phyloP scores from a whole-genome alignment of 805 yeast genomes.

The Pichia exigua region DNA sequence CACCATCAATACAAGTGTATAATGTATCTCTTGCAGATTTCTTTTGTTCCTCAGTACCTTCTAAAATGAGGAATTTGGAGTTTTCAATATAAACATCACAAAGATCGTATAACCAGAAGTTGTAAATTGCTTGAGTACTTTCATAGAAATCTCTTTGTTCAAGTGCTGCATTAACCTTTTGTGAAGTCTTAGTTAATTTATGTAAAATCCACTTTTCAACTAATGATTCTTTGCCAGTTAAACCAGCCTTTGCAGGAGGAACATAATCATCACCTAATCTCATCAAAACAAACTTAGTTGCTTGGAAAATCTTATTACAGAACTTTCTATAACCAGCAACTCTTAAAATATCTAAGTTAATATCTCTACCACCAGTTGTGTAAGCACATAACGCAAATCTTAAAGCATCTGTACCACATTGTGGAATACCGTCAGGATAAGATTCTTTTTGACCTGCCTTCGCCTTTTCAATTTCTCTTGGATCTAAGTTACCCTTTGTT shows the following conservation, averaged over 20 bases:
- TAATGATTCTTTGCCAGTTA: slow-evolving; percentile 75
- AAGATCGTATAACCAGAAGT: slow-evolving; percentile 88
- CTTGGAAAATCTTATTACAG: slow-evolving; percentile 99
- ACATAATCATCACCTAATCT: slow-evolving; percentile 81
- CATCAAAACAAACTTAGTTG: slow-evolving; percentile 92
- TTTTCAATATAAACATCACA: slow-evolving; percentile 98
- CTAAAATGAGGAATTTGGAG: slow-evolving; percentile 85
- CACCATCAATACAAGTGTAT: slow-evolving; percentile 87
- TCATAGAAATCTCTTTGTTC: slow-evolving; percentile 86
- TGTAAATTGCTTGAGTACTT: slow-evolving; percentile 80
- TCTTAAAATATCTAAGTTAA: slow-evolving; percentile 89
- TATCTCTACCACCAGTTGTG: slow-evolving; percentile 98
- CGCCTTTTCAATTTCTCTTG: slow-evolving; percentile 81
- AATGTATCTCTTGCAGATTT: slow-evolving; percentile 90
- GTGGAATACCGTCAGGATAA: slow-evolving; percentile 96
- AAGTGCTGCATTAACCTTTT: slow-evolving; percentile 53
- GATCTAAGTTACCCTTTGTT: slow-evolving; percentile 75
- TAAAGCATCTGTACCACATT: slow-evolving; percentile 98
- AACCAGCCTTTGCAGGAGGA: slow-evolving; percentile 58
- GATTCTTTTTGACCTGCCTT: slow-evolving; percentile 79
- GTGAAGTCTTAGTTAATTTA: slow-evolving; percentile 65
- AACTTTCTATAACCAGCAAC: slow-evolving; percentile 99
- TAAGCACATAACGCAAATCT: slow-evolving; percentile 97
- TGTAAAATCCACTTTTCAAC: slow-evolving; percentile 97
- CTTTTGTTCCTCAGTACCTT: slow-evolving; percentile 80